Conservation (phyloP, 2,329 filamentous ascomycete genomes). For the Phoma sp. region DNA sequence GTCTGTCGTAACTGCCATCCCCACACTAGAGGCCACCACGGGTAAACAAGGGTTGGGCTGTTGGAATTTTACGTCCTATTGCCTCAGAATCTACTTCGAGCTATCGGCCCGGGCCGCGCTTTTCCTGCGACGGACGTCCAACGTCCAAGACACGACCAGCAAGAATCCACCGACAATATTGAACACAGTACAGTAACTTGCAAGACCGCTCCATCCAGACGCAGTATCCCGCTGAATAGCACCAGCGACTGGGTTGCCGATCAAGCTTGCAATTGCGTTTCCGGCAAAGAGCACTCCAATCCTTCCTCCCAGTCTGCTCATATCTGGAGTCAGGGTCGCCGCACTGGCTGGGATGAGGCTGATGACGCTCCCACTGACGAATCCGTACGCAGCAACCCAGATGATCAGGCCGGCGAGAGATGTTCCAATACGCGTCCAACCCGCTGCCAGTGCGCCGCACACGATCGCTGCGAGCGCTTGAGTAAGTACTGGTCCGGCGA, state of each 20-base stretch:
- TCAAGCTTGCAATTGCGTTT: slow-evolving; percentile 30
- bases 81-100: not conserved
- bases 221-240: slow-evolving; percentile 19
- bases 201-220: slow-evolving; percentile 14
- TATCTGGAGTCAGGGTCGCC: slow-evolving; percentile 25
- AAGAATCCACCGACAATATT: slow-evolving; percentile 16
- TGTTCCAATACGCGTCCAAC: slow-evolving; percentile 17
- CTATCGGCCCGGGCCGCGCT: not conserved
- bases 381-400: slow-evolving; percentile 25
- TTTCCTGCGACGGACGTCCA: slow-evolving; percentile 4
- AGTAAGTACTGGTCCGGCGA: slow-evolving; percentile 58
- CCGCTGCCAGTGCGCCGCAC: slow-evolving; percentile 57
- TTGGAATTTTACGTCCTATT: not conserved
- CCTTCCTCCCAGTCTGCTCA: slow-evolving; percentile 28
- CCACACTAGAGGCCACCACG: not conserved
- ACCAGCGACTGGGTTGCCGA: slow-evolving; percentile 31
- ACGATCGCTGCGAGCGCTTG: slow-evolving; percentile 51
- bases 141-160: slow-evolving; percentile 12
- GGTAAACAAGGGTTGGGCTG: not conserved
- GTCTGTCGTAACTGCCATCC: too few relatives aligned
- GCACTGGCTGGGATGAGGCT: slow-evolving; percentile 25
- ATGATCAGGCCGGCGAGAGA: slow-evolving; percentile 21
- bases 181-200: slow-evolving; percentile 16
- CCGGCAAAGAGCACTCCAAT: slow-evolving; percentile 32
- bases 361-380: slow-evolving; percentile 24